A percentile compares a stretch with the other conserved stretches of the same genome.
These are phyloP conservation scores for Kodamaea fukazawae DNA, from an alignment of 805 yeast species.

Conservation along the genomic window DNA sequence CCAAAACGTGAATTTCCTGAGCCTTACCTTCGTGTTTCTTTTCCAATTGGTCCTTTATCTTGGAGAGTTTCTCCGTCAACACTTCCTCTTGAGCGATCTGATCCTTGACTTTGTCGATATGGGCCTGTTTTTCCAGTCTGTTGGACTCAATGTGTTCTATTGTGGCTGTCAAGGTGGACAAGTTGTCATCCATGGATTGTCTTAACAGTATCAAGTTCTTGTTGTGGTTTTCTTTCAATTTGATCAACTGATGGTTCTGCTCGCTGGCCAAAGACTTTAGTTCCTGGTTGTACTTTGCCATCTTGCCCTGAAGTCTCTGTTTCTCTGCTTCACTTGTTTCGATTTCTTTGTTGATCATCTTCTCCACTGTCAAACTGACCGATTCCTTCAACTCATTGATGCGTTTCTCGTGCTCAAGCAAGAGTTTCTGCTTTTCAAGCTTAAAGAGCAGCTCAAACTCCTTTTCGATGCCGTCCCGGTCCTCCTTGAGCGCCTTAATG, in stretches of 20 bases:
- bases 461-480: slow-evolving; percentile 2
- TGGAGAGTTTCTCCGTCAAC: slow-evolving; percentile 7
- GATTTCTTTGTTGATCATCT: slow-evolving; percentile 32
- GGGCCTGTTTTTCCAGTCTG: slow-evolving; percentile 4
- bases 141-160: slow-evolving; percentile 9
- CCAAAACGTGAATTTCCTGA: slow-evolving; percentile 16
- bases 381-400: slow-evolving; percentile 28
- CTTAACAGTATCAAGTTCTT: slow-evolving; percentile 15
- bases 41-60: slow-evolving; percentile 3
- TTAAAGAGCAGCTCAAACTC: slow-evolving; percentile 9
- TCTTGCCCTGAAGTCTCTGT: neutral
- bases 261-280: slow-evolving; percentile 16
- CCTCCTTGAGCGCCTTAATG: slow-evolving; percentile 6
- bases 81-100: slow-evolving; percentile 2
- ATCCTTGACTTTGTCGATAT: neutral
- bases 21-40: slow-evolving; percentile 12
- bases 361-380: slow-evolving; percentile 34
- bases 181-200: slow-evolving; percentile 16
- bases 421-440: slow-evolving; percentile 14
- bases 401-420: slow-evolving; percentile 22
- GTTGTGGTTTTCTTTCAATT: slow-evolving; percentile 25
- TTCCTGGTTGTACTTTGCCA: neutral
- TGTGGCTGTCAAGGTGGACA: slow-evolving; percentile 13
- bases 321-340: slow-evolving; percentile 11
- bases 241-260: slow-evolving; percentile 21